A percentile compares a stretch with the other conserved stretches of the same genome.
Evolutionary conservation across 1,139 yeast species (phyloP).

Genomic region (Scheffersomyces titani): DNA sequence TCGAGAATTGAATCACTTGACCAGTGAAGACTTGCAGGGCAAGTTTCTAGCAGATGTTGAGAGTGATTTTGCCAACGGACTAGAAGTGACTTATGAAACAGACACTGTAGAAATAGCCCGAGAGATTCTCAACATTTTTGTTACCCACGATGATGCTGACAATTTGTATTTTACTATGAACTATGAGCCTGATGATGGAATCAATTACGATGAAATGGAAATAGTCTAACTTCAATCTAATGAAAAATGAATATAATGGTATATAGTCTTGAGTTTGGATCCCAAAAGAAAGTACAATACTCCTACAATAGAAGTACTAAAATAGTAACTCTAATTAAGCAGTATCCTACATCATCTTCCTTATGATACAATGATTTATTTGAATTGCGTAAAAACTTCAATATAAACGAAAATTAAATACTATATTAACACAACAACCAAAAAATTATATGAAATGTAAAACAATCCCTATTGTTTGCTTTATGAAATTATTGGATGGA

Average conservation of each 20-base stretch:
- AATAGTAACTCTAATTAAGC: neutral
- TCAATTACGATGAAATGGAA: constrained; percentile 27
- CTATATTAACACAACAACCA: constrained; percentile 11
- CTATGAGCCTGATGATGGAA: constrained; percentile 25
- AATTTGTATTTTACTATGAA: constrained; percentile 68
- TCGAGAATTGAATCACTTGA: constrained; percentile 37
- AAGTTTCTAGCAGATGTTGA: constrained; percentile 32
- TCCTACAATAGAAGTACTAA: neutral
- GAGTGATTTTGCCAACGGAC: constrained; percentile 52
- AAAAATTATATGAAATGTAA: constrained; percentile 10
- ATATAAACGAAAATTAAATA: constrained; percentile 6
- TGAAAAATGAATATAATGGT: neutral
- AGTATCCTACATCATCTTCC: neutral
- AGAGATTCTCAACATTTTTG: constrained; percentile 66
- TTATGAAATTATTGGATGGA: constrained; percentile 7
- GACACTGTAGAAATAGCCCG: constrained; percentile 70
- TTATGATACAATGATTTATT: constrained; percentile 4
- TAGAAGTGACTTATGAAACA: constrained; percentile 63
- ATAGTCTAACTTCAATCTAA: constrained; percentile 1
- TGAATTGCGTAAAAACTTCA: constrained; percentile 5
- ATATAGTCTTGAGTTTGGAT: too few species aligned
- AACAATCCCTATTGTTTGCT: constrained; percentile 1
- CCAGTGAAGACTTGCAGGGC: constrained; percentile 14
- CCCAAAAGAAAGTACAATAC: too few species aligned
- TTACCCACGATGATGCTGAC: constrained; percentile 81